Evolutionary conservation across 2,329 filamentous ascomycete species (phyloP).

Genomic region (Colletotrichum sp.): DNA sequence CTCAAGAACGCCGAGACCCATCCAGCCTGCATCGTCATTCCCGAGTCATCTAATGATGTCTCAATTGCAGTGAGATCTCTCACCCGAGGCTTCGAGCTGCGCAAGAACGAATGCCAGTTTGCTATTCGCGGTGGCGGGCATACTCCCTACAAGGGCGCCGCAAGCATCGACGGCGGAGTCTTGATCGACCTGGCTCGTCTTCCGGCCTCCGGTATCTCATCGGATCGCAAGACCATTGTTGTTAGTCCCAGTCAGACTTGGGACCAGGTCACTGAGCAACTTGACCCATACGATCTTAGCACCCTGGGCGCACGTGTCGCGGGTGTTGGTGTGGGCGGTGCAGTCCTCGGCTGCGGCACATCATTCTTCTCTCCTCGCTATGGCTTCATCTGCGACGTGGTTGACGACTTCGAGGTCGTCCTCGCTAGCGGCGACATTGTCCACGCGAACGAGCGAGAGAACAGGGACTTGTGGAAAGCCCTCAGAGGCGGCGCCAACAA

Average conservation of each 20-base stretch:
- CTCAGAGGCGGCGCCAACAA: conserved; percentile 51
- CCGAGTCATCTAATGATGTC: not conserved
- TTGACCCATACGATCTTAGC: conserved; percentile 36
- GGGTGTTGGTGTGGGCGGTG: conserved; percentile 44
- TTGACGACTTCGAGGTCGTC: conserved; percentile 28
- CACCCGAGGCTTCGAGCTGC: not conserved
- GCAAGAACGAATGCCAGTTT: not conserved
- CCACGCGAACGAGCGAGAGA: conserved; percentile 35
- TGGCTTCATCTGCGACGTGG: conserved; percentile 4
- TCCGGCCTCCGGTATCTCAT: conserved; percentile 20
- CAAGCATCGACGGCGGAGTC: conserved; percentile 16
- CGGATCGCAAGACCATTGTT: conserved; percentile 31
- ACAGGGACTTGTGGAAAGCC: conserved; percentile 47
- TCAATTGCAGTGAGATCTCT: conserved; percentile 1
- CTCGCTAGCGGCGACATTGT: conserved; percentile 44
- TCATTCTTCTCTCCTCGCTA: conserved; percentile 8
- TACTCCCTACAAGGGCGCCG: conserved; percentile 1
- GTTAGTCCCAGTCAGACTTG: conserved; percentile 45
- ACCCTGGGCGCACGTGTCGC: conserved; percentile 44
- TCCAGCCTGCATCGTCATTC: conserved; percentile 13
- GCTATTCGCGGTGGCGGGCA: conserved; percentile 19
- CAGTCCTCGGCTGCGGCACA: not conserved
- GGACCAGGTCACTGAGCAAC: conserved; percentile 40
- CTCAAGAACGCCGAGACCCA: not conserved
- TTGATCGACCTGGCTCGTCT: not conserved